Evolutionary conservation across 2,329 filamentous ascomycete genomes (phyloP), one percentile per base, ranked within the genome.

Genomic region (Berkeleyomyces rouxiae): DNA sequence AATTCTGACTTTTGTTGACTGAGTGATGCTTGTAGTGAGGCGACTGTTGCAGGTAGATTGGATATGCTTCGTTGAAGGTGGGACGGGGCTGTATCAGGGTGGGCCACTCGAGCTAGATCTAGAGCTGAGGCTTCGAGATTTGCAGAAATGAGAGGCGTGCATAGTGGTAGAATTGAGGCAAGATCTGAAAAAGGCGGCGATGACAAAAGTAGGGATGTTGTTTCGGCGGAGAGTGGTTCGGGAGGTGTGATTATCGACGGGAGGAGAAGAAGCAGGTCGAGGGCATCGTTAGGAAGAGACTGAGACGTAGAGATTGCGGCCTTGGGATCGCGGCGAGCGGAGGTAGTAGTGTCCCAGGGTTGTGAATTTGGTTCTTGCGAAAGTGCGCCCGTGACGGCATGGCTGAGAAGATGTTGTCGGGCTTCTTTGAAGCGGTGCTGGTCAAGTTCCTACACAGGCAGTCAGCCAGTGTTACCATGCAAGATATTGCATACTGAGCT

Each of bases 1-100:
- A 82, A 72, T 1, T 68, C 62, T 2, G 67, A 61, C 37, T 72
- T 70, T 1, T 72, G 67, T 2, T 67, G 65, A 2, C 68, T 63
- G 3, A 77, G 68, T 3, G 70, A 65, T 10, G 69, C 42, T n/a
- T 67, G 69, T 1, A 82, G 74, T 2, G 71, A 64, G 3, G 70
- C 66, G 16, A 77, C 70, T 33, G 74, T 71, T 1, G 70, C 66
- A 0, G 78, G 72, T 1, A 86, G 72, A 16, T 74, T 71, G 0
- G 80, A 74, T 59, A 85, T 78, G 33, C 75, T 71, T 23, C 82
- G 80, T 72, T 84, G 82, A n/a, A 84, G 72, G 68, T 76, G 81
- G 23, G 79, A 80, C 0, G 79, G 74, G 69, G 81, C 81, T 0
- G 77, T 80, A 13, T 72, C 72, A 0, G 77, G 76, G 64, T 72